phyloP scores from a whole-genome alignment of 2,329 filamentous ascomycete genomes.

The Neopestalotiopsis sp. region DNA sequence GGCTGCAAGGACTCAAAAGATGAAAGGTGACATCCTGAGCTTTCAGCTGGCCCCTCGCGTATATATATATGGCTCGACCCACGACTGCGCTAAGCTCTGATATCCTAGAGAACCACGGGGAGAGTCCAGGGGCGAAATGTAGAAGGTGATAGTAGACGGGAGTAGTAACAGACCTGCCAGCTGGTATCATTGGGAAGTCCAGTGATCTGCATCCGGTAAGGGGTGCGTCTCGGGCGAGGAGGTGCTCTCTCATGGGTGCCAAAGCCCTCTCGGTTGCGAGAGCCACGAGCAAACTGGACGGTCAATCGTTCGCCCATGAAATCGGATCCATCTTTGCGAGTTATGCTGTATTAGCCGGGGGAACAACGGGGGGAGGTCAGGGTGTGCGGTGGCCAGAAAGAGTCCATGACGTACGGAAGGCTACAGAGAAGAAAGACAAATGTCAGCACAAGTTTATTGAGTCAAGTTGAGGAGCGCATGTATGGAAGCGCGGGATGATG shows the following conservation, averaged over 20 bases:
- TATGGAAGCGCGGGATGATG: neutral
- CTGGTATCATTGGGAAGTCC: constrained; percentile 97
- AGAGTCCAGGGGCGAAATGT: constrained; percentile 38
- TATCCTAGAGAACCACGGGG: constrained; percentile 30
- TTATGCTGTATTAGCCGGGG: constrained; percentile 43
- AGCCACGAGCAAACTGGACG: constrained; percentile 96
- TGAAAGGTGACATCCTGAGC: constrained; percentile 23
- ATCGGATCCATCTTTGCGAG: constrained; percentile 83
- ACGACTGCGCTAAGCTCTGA: constrained; percentile 32
- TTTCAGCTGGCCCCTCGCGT: constrained; percentile 30
- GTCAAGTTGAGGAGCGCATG: constrained; percentile 24
- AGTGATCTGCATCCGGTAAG: constrained; percentile 96
- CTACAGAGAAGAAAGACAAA: constrained; percentile 42
- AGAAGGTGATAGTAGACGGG: constrained; percentile 57
- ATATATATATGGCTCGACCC: constrained; percentile 27
- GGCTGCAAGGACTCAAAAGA: constrained; percentile 25
- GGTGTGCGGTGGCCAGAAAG: constrained; percentile 39
- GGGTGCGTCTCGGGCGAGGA: constrained; percentile 87
- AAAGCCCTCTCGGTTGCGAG: constrained; percentile 59
- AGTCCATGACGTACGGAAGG: constrained; percentile 63
- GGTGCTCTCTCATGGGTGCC: constrained; percentile 61
- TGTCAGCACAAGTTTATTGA: constrained; percentile 26
- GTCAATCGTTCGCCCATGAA: constrained; percentile 98
- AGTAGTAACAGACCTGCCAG: constrained; percentile 95
- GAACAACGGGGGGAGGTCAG: constrained; percentile 33